Conservation (phyloP, 805 yeast genomes). For the Lachancea waltii region DNA sequence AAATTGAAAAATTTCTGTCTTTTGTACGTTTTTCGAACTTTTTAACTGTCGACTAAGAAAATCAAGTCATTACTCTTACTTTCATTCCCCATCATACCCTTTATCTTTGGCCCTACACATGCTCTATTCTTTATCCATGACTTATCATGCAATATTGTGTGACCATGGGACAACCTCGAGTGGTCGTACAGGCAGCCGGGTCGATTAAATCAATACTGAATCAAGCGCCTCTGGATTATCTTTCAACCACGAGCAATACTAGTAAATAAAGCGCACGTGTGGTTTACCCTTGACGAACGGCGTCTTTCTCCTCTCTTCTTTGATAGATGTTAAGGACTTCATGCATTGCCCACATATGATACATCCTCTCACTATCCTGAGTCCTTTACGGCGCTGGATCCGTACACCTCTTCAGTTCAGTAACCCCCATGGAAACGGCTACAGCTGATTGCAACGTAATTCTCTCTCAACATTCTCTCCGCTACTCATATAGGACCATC, state of each 20-base stretch:
- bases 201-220: conserved; percentile 28
- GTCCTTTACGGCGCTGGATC: conserved; percentile 19
- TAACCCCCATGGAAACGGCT: background rate
- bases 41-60: background rate
- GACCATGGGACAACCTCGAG: conserved; percentile 10
- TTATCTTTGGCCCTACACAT: no score
- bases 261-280: background rate
- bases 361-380: conserved; percentile 25
- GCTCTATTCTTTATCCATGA: no score
- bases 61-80: no score
- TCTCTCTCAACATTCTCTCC: background rate
- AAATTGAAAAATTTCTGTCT: no score
- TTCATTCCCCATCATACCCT: no score
- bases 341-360: conserved; percentile 31
- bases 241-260: background rate
- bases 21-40: background rate
- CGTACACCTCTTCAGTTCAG: conserved; percentile 1
- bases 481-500: background rate
- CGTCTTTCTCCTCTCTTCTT: conserved; percentile 20
- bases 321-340: conserved; percentile 28
- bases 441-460: conserved; percentile 3
- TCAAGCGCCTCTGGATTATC: conserved; percentile 27
- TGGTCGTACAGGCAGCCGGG: conserved; percentile 25
- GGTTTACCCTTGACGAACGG: background rate
- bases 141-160: no score